Percentiles rank a stretch among this genome's conserved stretches.
These are phyloP conservation scores for Leccinum imitatum DNA, from an alignment of 768 basidiomycete genomes.

Conservation along the genomic window DNA sequence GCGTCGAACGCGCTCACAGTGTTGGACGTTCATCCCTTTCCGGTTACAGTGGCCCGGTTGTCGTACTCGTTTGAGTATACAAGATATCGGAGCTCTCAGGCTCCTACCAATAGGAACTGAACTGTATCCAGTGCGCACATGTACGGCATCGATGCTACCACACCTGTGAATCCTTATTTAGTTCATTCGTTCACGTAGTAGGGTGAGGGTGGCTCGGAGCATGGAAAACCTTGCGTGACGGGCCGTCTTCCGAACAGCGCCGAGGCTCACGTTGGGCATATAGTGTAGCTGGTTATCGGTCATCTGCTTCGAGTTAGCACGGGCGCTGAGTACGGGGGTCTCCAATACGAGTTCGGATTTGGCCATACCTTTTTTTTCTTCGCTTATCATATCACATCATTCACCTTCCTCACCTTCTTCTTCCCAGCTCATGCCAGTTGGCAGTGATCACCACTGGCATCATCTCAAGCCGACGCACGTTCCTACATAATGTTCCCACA, in stretches of 20 bases:
- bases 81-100: too few species aligned
- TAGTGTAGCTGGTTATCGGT: constrained; percentile 41
- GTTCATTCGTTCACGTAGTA: neutral
- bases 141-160: neutral
- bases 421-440: neutral
- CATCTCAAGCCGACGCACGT: neutral
- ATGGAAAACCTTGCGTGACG: neutral
- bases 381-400: neutral
- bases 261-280: constrained; percentile 25
- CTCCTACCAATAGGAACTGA: neutral
- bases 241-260: neutral
- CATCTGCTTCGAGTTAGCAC: constrained; percentile 36
- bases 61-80: neutral
- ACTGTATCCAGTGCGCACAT: neutral
- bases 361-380: constrained; percentile 30
- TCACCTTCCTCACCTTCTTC: neutral
- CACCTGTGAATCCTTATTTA: neutral
- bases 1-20: neutral
- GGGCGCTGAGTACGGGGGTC: constrained; percentile 35
- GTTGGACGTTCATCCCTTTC: too few species aligned
- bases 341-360: constrained; percentile 42
- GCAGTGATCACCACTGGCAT: neutral
- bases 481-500: neutral
- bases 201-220: neutral
- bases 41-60: neutral